A percentile compares a stretch with the other conserved stretches of the same genome.
phyloP scores from a whole-genome alignment of 371 early-diverging fungal genomes.

The Chytridiales sp. region DNA sequence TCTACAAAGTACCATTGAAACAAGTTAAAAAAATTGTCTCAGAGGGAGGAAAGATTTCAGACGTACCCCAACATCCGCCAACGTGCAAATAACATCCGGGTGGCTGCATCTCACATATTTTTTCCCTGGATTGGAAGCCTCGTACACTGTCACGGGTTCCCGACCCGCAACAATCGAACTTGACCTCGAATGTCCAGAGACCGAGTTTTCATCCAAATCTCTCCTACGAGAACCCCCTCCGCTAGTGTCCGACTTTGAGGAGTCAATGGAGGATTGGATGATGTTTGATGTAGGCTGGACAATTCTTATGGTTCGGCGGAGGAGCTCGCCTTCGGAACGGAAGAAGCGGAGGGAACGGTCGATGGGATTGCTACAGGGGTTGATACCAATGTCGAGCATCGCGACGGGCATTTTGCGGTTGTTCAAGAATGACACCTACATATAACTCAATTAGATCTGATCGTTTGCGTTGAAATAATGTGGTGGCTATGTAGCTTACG shows the following conservation, averaged over 20 bases:
- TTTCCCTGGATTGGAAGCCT: constrained; percentile 32
- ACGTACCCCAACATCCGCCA: constrained; percentile 32
- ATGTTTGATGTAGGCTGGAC: constrained; percentile 26
- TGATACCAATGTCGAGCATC: constrained; percentile 36
- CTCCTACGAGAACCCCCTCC: too few species aligned
- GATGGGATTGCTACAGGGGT: constrained; percentile 32
- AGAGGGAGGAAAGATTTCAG: neutral
- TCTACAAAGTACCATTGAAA: neutral
- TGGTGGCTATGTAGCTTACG: constrained; percentile 12
- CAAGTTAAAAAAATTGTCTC: neutral
- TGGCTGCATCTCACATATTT: constrained; percentile 39
- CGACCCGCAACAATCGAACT: too few species aligned
- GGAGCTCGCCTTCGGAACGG: constrained; percentile 43
- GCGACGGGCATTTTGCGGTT: constrained; percentile 31
- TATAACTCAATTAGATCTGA: neutral
- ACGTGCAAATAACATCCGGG: constrained; percentile 40
- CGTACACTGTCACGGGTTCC: constrained; percentile 29
- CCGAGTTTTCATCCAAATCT: constrained; percentile 6
- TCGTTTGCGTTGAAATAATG: neutral
- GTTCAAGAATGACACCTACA: constrained; percentile 41
- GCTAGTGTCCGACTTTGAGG: too few species aligned
- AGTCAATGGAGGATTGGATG: neutral
- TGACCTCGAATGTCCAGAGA: too few species aligned
- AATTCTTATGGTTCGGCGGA: constrained; percentile 34
- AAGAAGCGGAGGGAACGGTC: constrained; percentile 41